phyloP scores from a whole-genome alignment of 176 grass and related monocot species.

The Poa pratensis region DNA sequence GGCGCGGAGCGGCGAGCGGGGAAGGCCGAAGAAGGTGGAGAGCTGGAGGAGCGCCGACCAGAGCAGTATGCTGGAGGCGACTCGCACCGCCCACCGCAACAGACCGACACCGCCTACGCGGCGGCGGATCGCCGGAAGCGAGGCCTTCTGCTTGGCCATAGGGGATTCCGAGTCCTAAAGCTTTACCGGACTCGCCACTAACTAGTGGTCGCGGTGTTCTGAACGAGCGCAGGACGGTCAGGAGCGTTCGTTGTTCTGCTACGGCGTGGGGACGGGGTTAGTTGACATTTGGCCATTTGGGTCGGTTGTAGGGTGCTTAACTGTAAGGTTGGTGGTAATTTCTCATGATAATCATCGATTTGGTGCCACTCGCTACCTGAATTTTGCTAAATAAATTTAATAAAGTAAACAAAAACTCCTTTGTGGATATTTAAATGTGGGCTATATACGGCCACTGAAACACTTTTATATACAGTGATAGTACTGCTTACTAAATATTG shows the following conservation, averaged over 20 bases:
- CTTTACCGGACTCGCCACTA: conserved; percentile 31
- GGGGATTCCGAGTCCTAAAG: neutral
- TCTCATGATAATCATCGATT: neutral
- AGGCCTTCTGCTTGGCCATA: conserved; percentile 48
- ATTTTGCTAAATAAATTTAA: too few relatives aligned
- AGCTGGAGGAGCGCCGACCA: conserved; percentile 84
- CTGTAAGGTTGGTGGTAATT: conserved; percentile 4
- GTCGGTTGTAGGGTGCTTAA: conserved; percentile 30
- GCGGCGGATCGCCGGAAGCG: conserved; percentile 40
- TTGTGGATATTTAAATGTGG: too few relatives aligned
- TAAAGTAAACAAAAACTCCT: too few relatives aligned
- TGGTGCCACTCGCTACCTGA: too few relatives aligned
- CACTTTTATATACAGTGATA: too few relatives aligned
- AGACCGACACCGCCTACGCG: conserved; percentile 37
- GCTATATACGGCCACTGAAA: too few relatives aligned
- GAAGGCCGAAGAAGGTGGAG: conserved; percentile 56
- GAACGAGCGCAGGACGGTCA: conserved; percentile 17
- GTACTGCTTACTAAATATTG: too few relatives aligned
- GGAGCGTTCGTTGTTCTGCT: conserved; percentile 16
- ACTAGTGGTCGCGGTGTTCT: conserved; percentile 15
- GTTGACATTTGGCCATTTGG: conserved; percentile 43
- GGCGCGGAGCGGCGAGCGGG: conserved; percentile 54
- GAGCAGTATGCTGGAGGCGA: conserved; percentile 68
- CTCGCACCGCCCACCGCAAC: conserved; percentile 63
- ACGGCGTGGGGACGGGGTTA: neutral